Percentiles rank a stretch among this genome's conserved stretches.
These are phyloP conservation scores for Leishmania amazonensis DNA, from an alignment of 208 protist genomes.

Conservation along the genomic window DNA sequence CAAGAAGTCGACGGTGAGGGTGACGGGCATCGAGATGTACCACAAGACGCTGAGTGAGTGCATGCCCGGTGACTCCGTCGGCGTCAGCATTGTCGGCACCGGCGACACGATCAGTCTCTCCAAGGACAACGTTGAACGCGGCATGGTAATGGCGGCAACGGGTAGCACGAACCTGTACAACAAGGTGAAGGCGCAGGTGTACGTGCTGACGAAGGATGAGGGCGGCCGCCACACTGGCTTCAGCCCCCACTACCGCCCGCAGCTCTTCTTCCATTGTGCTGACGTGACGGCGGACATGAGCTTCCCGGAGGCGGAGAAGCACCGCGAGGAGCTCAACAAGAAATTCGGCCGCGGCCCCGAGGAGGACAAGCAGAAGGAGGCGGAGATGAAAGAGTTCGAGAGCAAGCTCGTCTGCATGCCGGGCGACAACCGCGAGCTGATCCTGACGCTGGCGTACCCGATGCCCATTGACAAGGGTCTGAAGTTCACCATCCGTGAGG, in stretches of 20 bases:
- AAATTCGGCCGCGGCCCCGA: slow-evolving; percentile 79
- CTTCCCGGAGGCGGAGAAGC: slow-evolving; percentile 90
- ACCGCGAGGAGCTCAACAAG: slow-evolving; percentile 76
- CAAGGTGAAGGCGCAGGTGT: slow-evolving; percentile 96
- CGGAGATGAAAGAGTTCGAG: slow-evolving; percentile 83
- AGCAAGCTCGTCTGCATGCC: slow-evolving; percentile 97
- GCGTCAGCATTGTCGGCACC: slow-evolving; percentile 92
- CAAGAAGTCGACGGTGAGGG: slow-evolving; percentile 87
- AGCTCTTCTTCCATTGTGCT: slow-evolving; percentile 98
- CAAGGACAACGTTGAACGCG: slow-evolving; percentile 96
- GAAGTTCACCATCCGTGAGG: slow-evolving; percentile 99
- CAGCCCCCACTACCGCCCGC: slow-evolving; percentile 96
- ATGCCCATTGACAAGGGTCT: slow-evolving; percentile 95
- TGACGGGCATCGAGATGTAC: slow-evolving; percentile 97
- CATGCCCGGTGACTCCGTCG: slow-evolving; percentile 98
- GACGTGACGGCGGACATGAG: slow-evolving; percentile 97
- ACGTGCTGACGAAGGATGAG: slow-evolving; percentile 98
- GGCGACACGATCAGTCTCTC: slow-evolving; percentile 91
- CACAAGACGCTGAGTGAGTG: slow-evolving; percentile 96
- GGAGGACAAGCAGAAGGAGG: slow-evolving; percentile 83
- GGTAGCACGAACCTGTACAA: slow-evolving; percentile 94
- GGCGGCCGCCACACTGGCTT: slow-evolving; percentile 99
- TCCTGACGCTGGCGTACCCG: slow-evolving; percentile 93
- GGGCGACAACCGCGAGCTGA: slow-evolving; percentile 96
- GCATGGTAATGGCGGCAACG: slow-evolving; percentile 94